A percentile compares a stretch with the other conserved stretches of the same genome.
Evolutionary conservation across 345 rosid species (phyloP).

Genomic region (Hibiscus mutabilis): DNA sequence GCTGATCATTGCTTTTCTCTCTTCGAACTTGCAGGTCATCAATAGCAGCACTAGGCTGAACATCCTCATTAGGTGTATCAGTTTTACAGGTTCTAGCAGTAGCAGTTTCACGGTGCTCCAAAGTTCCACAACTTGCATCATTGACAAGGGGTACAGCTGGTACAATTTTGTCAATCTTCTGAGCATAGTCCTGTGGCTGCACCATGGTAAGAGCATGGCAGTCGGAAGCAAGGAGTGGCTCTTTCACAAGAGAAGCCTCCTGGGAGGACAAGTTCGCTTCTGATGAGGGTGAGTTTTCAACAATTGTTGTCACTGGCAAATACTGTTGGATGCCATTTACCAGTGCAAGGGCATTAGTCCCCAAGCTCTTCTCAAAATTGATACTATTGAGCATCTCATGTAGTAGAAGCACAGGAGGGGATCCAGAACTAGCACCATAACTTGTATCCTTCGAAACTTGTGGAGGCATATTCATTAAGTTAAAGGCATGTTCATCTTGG

Average conservation of each 20-base stretch:
- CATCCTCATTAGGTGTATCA: constrained; percentile 23
- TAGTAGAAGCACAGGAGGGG: constrained; percentile 36
- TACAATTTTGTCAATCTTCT: constrained; percentile 26
- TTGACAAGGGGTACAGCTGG: constrained; percentile 8
- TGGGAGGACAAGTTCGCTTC: constrained; percentile 27
- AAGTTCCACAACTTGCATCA: constrained; percentile 14
- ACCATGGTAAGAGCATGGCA: constrained; percentile 20
- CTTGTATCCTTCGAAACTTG: constrained; percentile 31
- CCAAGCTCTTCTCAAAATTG: constrained; percentile 31
- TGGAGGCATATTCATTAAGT: constrained; percentile 35
- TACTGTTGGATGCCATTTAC: constrained; percentile 26
- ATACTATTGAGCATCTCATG: constrained; percentile 42
- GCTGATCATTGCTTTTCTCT: constrained; percentile 28
- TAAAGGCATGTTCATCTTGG: constrained; percentile 35
- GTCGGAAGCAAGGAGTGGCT: constrained; percentile 26
- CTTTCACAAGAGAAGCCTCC: constrained; percentile 25
- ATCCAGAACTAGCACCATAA: constrained; percentile 34
- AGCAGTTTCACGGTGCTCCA: constrained; percentile 16
- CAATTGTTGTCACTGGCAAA: constrained; percentile 22
- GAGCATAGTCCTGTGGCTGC: constrained; percentile 22
- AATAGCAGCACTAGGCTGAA: constrained; percentile 21
- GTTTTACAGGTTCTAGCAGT: constrained; percentile 25
- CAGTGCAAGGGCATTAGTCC: constrained; percentile 29
- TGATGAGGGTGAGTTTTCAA: constrained; percentile 27
- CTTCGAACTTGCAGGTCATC: constrained; percentile 28